A percentile compares a stretch with the other conserved stretches of the same genome.
Evolutionary conservation across 2,329 filamentous ascomycete genomes (phyloP).

Genomic region (Colletotrichum truncatum): DNA sequence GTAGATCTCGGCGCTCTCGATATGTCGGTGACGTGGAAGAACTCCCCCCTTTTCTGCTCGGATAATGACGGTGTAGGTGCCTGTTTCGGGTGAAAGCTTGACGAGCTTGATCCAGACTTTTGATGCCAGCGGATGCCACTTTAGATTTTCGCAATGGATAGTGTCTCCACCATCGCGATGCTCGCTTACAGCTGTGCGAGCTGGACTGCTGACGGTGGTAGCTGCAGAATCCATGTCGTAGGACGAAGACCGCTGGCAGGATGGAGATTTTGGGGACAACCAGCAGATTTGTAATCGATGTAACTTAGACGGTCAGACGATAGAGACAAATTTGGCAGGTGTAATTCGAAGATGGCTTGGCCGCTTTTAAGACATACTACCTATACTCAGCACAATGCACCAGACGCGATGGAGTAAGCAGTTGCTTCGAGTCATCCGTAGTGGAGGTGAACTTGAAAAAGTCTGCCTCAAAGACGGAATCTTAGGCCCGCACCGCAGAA

Average conservation of each 20-base stretch:
- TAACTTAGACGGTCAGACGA: no score
- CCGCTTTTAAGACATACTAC: no score
- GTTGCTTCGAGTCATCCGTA: no score
- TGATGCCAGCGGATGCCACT: neutral
- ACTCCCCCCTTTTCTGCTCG: conserved; percentile 1
- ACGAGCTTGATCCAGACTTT: neutral
- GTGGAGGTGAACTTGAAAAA: no score
- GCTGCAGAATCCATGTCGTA: neutral
- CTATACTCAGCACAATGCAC: no score
- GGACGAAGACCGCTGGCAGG: neutral
- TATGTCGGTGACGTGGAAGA: neutral
- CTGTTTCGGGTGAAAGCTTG: neutral
- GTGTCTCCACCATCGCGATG: neutral
- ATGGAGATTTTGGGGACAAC: no score
- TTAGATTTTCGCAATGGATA: neutral
- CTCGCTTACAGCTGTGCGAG: neutral
- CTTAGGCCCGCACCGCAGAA: no score
- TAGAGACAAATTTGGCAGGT: no score
- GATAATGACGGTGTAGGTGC: neutral
- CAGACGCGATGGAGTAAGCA: no score
- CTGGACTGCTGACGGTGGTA: neutral
- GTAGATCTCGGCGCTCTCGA: neutral
- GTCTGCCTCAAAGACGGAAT: no score
- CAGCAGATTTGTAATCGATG: no score
- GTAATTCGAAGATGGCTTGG: no score